Evolutionary conservation across 2,329 filamentous ascomycete genomes (phyloP).

Genomic region (Dothistroma septosporum): DNA sequence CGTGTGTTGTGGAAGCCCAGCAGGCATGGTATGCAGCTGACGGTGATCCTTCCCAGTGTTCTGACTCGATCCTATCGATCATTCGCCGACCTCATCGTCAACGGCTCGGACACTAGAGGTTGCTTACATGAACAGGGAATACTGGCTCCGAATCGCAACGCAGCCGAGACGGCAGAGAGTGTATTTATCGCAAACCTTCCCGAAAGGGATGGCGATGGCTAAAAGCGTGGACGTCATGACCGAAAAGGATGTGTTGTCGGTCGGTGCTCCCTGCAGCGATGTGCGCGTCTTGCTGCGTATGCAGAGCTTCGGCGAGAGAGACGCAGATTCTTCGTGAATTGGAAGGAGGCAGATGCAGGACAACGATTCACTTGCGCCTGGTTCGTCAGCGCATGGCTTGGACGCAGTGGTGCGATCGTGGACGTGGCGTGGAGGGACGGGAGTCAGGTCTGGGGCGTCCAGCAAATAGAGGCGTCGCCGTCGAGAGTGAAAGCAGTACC

Average conservation of each 20-base stretch:
- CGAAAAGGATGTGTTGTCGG: background rate
- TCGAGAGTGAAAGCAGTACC: background rate
- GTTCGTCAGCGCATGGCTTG: background rate
- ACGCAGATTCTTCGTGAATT: background rate
- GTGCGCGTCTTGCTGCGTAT: background rate
- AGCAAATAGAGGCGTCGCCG: background rate
- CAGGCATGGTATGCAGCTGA: background rate
- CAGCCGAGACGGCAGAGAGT: background rate
- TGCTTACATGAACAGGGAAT: slow-evolving; percentile 2
- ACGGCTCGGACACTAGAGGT: slow-evolving; percentile 4
- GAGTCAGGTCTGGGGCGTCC: background rate
- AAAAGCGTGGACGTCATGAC: background rate
- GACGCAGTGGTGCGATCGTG: background rate
- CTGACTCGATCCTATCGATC: background rate
- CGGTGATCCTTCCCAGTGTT: background rate
- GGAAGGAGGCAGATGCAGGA: background rate
- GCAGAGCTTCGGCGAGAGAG: background rate
- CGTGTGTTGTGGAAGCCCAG: background rate
- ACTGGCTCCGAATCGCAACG: background rate
- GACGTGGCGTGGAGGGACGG: background rate
- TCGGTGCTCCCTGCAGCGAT: background rate
- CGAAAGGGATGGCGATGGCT: background rate
- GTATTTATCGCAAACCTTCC: slow-evolving; percentile 3
- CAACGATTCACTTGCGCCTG: background rate
- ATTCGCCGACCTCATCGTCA: background rate